Evolutionary conservation across 441 rosid species (phyloP).

Genomic region (Gossypium trilobum): DNA sequence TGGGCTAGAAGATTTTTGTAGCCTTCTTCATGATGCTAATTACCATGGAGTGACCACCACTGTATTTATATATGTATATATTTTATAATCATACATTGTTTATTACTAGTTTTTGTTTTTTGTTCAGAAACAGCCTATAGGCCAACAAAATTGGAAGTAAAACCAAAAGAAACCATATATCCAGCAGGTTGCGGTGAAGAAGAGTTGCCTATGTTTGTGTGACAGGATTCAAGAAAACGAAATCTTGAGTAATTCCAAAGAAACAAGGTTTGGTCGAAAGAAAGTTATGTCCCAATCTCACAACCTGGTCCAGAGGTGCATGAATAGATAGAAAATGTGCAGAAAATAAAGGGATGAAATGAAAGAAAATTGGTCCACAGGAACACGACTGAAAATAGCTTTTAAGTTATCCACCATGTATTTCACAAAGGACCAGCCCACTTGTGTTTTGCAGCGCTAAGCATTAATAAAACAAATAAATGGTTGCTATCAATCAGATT

Average conservation of each 20-base stretch:
- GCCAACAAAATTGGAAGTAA: background rate
- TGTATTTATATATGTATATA: no score
- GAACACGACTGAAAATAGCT: background rate
- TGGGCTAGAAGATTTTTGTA: slow-evolving; percentile 21
- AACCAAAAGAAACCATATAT: background rate
- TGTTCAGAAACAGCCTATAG: background rate
- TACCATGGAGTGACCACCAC: background rate
- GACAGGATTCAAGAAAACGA: background rate
- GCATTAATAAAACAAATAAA: background rate
- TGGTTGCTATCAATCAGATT: background rate
- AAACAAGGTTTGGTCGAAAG: background rate
- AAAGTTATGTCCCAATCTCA: background rate
- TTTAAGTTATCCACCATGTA: background rate
- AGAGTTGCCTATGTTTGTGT: background rate
- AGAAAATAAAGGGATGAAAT: background rate
- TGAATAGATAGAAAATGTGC: background rate
- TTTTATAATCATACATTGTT: no score
- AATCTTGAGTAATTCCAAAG: background rate
- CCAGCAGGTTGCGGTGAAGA: background rate
- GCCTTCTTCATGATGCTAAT: slow-evolving; percentile 17
- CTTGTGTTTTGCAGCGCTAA: background rate
- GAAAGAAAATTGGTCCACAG: background rate
- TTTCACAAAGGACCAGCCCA: background rate
- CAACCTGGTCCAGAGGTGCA: background rate
- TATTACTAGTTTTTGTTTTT: no score